Conservation (phyloP, 2,329 filamentous ascomycete genomes). For the Teratosphaeria destructans region DNA sequence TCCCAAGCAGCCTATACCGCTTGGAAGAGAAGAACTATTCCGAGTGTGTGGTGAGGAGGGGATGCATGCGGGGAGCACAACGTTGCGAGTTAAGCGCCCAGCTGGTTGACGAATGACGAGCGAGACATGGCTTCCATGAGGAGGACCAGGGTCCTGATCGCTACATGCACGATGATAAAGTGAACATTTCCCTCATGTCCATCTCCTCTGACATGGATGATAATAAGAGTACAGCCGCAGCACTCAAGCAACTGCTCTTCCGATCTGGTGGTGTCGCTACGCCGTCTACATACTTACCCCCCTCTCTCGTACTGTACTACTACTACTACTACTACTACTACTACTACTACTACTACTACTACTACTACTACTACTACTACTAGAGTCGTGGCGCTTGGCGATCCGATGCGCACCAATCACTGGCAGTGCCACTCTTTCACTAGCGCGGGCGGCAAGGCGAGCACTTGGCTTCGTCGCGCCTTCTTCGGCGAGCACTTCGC, state of each 20-base stretch:
- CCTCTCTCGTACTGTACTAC: too few relatives aligned
- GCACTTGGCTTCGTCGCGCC: neutral
- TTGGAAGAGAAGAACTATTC: neutral
- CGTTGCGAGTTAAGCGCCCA: neutral
- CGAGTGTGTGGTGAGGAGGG: neutral
- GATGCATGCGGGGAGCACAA: neutral
- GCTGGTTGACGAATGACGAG: neutral
- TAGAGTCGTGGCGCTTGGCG: neutral
- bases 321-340: too few relatives aligned
- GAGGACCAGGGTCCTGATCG: neutral
- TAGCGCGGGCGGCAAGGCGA: slow-evolving; percentile 10
- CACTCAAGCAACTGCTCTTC: neutral
- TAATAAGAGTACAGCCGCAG: neutral
- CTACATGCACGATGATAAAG: too few relatives aligned
- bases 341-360: too few relatives aligned
- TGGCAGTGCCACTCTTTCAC: neutral
- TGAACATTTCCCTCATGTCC: too few relatives aligned
- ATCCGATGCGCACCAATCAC: slow-evolving; percentile 5
- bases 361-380: neutral
- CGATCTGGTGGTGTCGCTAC: neutral
- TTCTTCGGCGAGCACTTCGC: neutral
- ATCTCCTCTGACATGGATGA: too few relatives aligned
- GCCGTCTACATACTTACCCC: neutral
- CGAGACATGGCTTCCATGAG: neutral
- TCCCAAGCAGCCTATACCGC: neutral